These are phyloP conservation scores for Odontarrhena argentea DNA, from an alignment of 345 rosid genomes.

Conservation along the genomic window DNA sequence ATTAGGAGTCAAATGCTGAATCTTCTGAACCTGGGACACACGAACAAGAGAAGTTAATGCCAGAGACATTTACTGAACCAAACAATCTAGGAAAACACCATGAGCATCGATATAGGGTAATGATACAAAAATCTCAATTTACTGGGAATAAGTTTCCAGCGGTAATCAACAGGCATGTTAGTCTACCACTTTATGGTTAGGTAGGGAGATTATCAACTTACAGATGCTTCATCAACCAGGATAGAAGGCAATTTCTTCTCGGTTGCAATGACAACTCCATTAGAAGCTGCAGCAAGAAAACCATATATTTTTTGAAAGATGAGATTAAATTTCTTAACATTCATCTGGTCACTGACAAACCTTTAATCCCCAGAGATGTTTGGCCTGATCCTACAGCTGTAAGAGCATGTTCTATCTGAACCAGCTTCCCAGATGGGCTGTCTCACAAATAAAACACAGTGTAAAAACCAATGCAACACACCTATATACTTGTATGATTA, in stretches of 20 bases:
- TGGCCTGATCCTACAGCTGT: slow-evolving; percentile 96
- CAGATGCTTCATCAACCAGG: slow-evolving; percentile 90
- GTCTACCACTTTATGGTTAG: not conserved
- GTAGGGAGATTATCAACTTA: slow-evolving; percentile 42
- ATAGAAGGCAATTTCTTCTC: slow-evolving; percentile 95
- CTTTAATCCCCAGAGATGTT: slow-evolving; percentile 92
- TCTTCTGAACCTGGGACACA: slow-evolving; percentile 79
- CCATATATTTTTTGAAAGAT: not conserved
- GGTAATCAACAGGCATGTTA: slow-evolving; percentile 1
- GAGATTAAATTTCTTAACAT: too few species aligned
- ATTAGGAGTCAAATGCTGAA: slow-evolving; percentile 82
- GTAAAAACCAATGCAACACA: not conserved
- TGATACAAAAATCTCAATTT: not conserved
- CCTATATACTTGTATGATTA: not conserved
- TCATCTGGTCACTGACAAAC: slow-evolving; percentile 38
- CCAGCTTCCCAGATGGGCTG: slow-evolving; percentile 98
- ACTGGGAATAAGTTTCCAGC: not conserved
- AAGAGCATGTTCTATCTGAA: slow-evolving; percentile 95
- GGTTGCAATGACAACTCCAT: slow-evolving; percentile 91
- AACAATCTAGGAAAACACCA: not conserved
- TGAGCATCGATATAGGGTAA: not conserved
- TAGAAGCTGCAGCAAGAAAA: slow-evolving; percentile 62
- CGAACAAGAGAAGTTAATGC: not conserved
- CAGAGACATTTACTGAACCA: not conserved
- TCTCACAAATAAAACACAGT: not conserved